phyloP scores from a whole-genome alignment of 495 filamentous ascomycete species.

The Rostrohypoxylon terebratum region DNA sequence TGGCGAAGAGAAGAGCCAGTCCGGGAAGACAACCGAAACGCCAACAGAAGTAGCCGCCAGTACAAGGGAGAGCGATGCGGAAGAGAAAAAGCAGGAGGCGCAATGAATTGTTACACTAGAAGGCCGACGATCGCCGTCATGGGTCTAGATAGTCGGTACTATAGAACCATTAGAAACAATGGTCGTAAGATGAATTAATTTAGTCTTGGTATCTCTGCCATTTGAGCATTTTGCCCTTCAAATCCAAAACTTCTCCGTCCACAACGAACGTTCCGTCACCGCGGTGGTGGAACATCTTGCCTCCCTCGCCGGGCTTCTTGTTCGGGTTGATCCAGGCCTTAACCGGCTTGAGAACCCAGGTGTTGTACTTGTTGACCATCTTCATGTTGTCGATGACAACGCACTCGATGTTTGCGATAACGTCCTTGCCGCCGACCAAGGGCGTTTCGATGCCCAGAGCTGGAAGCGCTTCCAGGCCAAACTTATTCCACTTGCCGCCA shows the following conservation, averaged over 20 bases:
- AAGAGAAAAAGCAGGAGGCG: slow-evolving; percentile 21
- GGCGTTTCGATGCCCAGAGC: slow-evolving; percentile 51
- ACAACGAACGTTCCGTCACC: slow-evolving; percentile 53
- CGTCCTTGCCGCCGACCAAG: slow-evolving; percentile 48
- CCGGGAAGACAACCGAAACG: slow-evolving; percentile 15
- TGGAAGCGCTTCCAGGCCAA: slow-evolving; percentile 51
- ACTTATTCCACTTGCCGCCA: slow-evolving; percentile 55
- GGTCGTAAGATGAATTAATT: slow-evolving; percentile 39
- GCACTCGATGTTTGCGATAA: slow-evolving; percentile 56
- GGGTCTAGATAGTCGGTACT: slow-evolving; percentile 40
- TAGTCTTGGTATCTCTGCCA: slow-evolving; percentile 55
- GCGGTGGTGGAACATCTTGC: slow-evolving; percentile 57
- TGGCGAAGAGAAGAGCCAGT: slow-evolving; percentile 22
- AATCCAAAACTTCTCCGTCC: slow-evolving; percentile 53
- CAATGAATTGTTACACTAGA: slow-evolving; percentile 16
- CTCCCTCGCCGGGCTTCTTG: slow-evolving; percentile 48
- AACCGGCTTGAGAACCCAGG: slow-evolving; percentile 54
- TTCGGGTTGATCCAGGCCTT: slow-evolving; percentile 50
- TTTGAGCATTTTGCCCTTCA: slow-evolving; percentile 54
- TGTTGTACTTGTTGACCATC: slow-evolving; percentile 54
- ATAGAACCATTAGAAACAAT: slow-evolving; percentile 26
- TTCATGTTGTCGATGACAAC: slow-evolving; percentile 52
- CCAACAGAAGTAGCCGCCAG: slow-evolving; percentile 2
- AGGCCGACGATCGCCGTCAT: slow-evolving; percentile 15
- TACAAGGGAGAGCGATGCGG: slow-evolving; percentile 18